Evolutionary conservation across 805 yeast species (phyloP), one percentile per base, ranked within the genome.

Genomic region (Metschnikowia aberdeeniae): DNA sequence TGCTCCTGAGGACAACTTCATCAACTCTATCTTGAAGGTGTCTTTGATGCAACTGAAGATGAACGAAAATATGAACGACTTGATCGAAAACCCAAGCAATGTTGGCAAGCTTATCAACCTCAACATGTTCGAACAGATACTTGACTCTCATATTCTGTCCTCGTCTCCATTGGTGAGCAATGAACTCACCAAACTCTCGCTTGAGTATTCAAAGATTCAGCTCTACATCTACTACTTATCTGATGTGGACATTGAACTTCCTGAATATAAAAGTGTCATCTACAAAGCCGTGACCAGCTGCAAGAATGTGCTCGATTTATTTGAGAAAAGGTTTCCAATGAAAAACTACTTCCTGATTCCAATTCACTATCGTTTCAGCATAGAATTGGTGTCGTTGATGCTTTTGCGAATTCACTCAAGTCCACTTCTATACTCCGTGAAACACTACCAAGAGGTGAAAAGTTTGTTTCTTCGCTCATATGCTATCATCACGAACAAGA

Each of bases 121-220:
- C 49, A 61, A 66, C 51, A 71, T 72, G 75, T 71, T 68, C 56
- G 76, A 72, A 46, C 62, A 60, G 10, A 70, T 71, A 28, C 52
- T 72, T 39, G 56, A 59, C 40, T 67, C 69, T 36, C 59, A 66
- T 39, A 49, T 51, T 20, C 47, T 48, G 28, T 40, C 47, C 7
- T 42, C 46, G 6, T 55, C 60, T 19, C 53, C 58, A 5, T 43
- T 59, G 31, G 50, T 58, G 26, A 29, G 44, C 14, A 33, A 46
- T 19, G 58, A 57, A 45, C 56, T 68, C 43, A 59, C 68, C 5
- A 47, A 59, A 32, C 49, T 69, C 13, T 60, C 72, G 10, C 58
- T 70, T 19, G 68, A 65, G 44, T 69, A 56, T 50, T 60, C 73
- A 9, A 67, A 62, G 47, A 53, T 71, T 12, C 75, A 72, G 51